These are phyloP conservation scores for Nicotiana sylvestris DNA, from an alignment of 257 asterid species.

Conservation along the genomic window DNA sequence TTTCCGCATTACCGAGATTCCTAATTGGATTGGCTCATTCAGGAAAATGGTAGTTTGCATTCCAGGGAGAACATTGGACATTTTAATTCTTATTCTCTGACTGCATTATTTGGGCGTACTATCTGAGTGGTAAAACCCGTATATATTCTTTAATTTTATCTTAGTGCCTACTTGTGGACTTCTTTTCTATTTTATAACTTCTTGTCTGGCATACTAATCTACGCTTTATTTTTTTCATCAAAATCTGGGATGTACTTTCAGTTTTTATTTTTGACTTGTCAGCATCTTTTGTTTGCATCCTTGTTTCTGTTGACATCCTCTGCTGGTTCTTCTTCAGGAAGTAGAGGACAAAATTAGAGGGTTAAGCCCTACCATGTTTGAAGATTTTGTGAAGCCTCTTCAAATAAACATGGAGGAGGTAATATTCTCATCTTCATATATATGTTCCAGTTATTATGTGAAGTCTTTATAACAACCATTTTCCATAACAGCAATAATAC, in stretches of 20 bases:
- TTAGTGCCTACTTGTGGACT: background rate
- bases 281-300: background rate
- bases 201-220: background rate
- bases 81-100: background rate
- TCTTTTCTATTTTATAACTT: background rate
- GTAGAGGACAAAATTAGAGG: constrained; percentile 72
- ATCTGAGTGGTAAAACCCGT: background rate
- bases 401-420: constrained; percentile 78
- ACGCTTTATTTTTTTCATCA: background rate
- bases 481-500: background rate
- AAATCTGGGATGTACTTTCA: background rate
- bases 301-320: constrained; percentile 10
- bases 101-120: background rate
- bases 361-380: constrained; percentile 71
- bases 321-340: constrained; percentile 50
- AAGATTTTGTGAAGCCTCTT: constrained; percentile 85
- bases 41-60: background rate
- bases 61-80: background rate
- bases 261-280: background rate
- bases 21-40: background rate
- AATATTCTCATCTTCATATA: constrained; percentile 5
- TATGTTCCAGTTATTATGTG: background rate
- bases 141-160: background rate
- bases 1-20: background rate
- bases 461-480: background rate